phyloP scores from a whole-genome alignment of 1,284 basidiomycete genomes.

The Ceratobasidium sp. region DNA sequence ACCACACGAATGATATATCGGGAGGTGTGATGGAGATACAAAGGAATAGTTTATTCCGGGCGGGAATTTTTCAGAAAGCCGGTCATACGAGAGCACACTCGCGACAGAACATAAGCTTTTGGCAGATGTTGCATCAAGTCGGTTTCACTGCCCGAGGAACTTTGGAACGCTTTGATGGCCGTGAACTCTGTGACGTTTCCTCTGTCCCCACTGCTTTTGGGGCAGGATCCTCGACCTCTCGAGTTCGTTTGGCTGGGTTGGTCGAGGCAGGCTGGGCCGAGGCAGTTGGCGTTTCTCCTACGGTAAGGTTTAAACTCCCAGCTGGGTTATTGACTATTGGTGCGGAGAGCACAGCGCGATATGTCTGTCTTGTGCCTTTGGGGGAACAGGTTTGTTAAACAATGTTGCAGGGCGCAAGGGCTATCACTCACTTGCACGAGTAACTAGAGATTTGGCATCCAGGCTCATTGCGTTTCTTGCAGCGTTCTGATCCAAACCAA shows the following conservation, averaged over 20 bases:
- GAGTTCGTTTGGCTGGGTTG: conserved; percentile 20
- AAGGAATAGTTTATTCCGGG: too few relatives aligned
- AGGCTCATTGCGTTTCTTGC: conserved; percentile 73
- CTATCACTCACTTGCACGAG: conserved; percentile 78
- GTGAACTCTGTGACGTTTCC: not conserved
- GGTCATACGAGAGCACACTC: too few relatives aligned
- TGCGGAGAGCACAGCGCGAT: conserved; percentile 78
- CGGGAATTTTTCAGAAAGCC: not conserved
- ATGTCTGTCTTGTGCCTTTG: conserved; percentile 68
- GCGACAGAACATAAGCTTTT: not conserved
- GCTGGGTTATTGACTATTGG: conserved; percentile 65
- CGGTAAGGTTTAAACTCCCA: not conserved
- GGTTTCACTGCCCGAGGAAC: not conserved
- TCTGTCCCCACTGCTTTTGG: not conserved
- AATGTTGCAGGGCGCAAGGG: conserved; percentile 17
- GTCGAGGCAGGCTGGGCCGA: not conserved
- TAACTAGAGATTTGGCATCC: conserved; percentile 72
- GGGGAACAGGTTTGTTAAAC: not conserved
- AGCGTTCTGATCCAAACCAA: conserved; percentile 74
- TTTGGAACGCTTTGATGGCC: conserved; percentile 32
- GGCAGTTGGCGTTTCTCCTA: not conserved
- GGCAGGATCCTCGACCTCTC: conserved; percentile 15
- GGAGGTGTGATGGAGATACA: too few relatives aligned
- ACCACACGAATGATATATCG: too few relatives aligned
- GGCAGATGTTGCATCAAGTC: not conserved